Base-by-base conservation (phyloP, 768 basidiomycete species). In the Serendipita sp. region DNA sequence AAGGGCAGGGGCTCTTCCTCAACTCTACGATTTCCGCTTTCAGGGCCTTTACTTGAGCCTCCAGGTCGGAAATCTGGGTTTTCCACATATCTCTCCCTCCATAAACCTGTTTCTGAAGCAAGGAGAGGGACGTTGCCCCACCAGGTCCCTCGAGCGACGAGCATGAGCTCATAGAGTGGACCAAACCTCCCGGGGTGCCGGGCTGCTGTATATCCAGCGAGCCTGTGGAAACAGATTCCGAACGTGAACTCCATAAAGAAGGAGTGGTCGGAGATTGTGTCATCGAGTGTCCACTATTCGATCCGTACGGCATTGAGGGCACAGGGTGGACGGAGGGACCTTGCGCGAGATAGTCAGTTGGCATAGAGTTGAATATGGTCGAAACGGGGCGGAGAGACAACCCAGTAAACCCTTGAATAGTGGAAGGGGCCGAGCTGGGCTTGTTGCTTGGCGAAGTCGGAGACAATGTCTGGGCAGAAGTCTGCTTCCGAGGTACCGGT, bases 311-410 rank as follows among this genome's bases (percentile, higher is more conserved):
- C 17, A 73, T 69, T 7, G 75, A 73, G 3, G 72, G 71, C 33
- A 75, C 72, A 9, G 73, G 69, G 14, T 62, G 62, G 4, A 61
- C 43, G 44, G 67, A 60, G 61, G 67, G 31, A 64, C 67, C 2
- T 66, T 33, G 66, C 60, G 71, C 63, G 17, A 79, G 71, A 63
- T 76, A 72, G 26, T 77, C 76, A 7, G 78, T 75, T 67, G 90
- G 86, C 28, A 86, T 82, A 9, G 81, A 74, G 68, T 85, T 85
- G 71, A 91, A 91, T 44, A 84, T 75, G 1, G 83, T 82, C 22
- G 89, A 90, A 17, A 90, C 76, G 2, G 88, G 88, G 16, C 89
- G 80, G 60, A 91, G 72, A 67, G 81, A 82, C 51, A 91, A 77
- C 2, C 79, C 74, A 11, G 84, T 78, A 68, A 90, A 90, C 60